A percentile compares a stretch with the other conserved stretches of the same genome.
Evolutionary conservation across 2,329 filamentous ascomycete species (phyloP).

Genomic region (Phialophora macrospora): DNA sequence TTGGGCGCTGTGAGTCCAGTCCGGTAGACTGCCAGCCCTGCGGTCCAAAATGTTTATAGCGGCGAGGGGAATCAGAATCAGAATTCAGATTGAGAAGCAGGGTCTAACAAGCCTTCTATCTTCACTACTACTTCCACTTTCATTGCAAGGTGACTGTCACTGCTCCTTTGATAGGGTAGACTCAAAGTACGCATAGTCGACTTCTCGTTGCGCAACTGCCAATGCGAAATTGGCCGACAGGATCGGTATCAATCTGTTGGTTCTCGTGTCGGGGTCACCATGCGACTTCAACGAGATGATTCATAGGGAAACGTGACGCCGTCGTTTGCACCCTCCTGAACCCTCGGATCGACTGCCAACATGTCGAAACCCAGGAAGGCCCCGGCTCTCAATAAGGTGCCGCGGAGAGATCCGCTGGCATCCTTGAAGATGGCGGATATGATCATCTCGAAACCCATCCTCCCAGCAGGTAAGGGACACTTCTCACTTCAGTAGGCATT

Average conservation of each 20-base stretch:
- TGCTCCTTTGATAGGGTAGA: not conserved
- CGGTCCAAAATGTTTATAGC: not conserved
- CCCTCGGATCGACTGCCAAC: not conserved
- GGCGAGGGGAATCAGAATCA: not conserved
- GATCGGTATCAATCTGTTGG: not conserved
- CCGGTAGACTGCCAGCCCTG: not conserved
- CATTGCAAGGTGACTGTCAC: not conserved
- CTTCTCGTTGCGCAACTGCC: no score
- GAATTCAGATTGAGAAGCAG: not conserved
- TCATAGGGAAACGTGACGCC: not conserved
- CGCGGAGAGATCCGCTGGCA: constrained; percentile 65
- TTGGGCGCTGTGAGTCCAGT: not conserved
- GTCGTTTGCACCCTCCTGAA: not conserved
- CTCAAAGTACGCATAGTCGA: no score
- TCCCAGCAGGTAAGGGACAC: constrained; percentile 72
- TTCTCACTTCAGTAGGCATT: constrained; percentile 18
- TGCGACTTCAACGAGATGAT: not conserved
- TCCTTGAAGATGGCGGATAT: constrained; percentile 81
- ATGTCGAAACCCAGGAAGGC: constrained; percentile 58
- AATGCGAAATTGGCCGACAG: not conserved
- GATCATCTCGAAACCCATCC: constrained; percentile 73
- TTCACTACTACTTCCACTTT: not conserved
- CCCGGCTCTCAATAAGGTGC: constrained; percentile 41
- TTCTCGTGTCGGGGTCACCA: not conserved
- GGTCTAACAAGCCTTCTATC: not conserved